A percentile compares a stretch with the other conserved stretches of the same genome.
Conservation (phyloP, 768 basidiomycete genomes). For the Suillus subalutaceus region DNA sequence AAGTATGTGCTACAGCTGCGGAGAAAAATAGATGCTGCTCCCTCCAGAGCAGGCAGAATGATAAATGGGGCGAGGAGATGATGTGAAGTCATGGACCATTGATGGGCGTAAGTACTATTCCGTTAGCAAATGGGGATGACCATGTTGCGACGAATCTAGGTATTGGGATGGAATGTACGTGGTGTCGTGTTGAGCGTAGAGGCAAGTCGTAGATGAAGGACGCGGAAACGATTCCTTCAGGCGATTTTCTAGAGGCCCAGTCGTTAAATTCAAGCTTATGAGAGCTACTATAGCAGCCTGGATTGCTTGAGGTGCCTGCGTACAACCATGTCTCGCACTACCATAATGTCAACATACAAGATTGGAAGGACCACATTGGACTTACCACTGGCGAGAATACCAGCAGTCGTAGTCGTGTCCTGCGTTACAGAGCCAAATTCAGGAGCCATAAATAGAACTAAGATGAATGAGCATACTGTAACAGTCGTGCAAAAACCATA, state of each 20-base stretch:
- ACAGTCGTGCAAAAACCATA: conserved; percentile 80
- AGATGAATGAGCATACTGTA: conserved; percentile 45
- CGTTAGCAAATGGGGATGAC: neutral
- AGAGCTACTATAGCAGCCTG: conserved; percentile 55
- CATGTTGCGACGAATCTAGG: neutral
- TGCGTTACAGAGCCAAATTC: conserved; percentile 22
- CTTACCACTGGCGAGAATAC: conserved; percentile 77
- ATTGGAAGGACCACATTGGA: conserved; percentile 13
- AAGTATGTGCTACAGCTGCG: conserved; percentile 14
- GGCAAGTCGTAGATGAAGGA: neutral
- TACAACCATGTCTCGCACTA: conserved; percentile 83
- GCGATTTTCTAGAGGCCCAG: neutral
- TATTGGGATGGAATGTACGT: conserved; percentile 7
- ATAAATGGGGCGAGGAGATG: neutral
- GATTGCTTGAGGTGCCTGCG: conserved; percentile 77
- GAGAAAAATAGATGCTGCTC: conserved; percentile 11
- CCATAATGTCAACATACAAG: conserved; percentile 12
- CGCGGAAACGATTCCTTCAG: neutral
- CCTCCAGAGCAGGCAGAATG: neutral
- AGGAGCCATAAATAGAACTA: conserved; percentile 3
- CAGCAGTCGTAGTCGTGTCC: conserved; percentile 73
- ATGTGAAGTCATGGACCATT: conserved; percentile 4
- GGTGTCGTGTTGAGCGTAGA: conserved; percentile 2
- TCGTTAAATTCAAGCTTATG: neutral
- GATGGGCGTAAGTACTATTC: conserved; percentile 1